Evolutionary conservation across 805 yeast species (phyloP).

Genomic region (Wickerhamiella spandovensis): DNA sequence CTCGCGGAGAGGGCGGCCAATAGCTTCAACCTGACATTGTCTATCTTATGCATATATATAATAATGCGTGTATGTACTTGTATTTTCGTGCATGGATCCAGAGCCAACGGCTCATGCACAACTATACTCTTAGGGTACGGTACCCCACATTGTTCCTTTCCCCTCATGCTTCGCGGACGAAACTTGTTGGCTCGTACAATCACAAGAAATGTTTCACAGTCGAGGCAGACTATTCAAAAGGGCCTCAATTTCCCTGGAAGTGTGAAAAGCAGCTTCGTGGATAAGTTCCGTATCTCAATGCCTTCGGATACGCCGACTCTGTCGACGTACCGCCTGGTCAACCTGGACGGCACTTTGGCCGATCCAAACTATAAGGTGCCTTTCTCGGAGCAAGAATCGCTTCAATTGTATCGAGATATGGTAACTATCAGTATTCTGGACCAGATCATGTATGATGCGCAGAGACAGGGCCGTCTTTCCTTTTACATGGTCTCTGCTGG

Average conservation of each 20-base stretch:
- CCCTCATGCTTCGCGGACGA: not conserved
- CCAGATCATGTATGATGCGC: conserved; percentile 25
- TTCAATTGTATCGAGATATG: conserved; percentile 24
- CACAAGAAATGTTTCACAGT: not conserved
- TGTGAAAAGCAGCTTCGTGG: not conserved
- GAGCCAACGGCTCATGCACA: not conserved
- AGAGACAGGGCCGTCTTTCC: conserved; percentile 24
- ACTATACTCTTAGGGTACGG: not conserved
- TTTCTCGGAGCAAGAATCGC: conserved; percentile 15
- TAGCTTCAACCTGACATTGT: no score
- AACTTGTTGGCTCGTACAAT: not conserved
- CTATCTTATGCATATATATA: no score
- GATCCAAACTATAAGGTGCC: conserved; percentile 17
- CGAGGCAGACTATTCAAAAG: not conserved
- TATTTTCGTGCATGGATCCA: no score
- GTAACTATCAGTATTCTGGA: conserved; percentile 22
- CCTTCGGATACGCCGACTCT: conserved; percentile 1
- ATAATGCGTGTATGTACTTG: no score
- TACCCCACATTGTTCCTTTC: not conserved
- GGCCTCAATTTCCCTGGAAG: not conserved
- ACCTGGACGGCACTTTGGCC: conserved; percentile 19
- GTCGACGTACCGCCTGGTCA: conserved; percentile 21
- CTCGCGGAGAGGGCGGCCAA: conserved; percentile 65
- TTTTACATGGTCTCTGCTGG: conserved; percentile 27
- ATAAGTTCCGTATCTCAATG: not conserved